Base-by-base conservation (phyloP, 2,329 filamentous ascomycete genomes). In the Epicoccum nigrum region DNA sequence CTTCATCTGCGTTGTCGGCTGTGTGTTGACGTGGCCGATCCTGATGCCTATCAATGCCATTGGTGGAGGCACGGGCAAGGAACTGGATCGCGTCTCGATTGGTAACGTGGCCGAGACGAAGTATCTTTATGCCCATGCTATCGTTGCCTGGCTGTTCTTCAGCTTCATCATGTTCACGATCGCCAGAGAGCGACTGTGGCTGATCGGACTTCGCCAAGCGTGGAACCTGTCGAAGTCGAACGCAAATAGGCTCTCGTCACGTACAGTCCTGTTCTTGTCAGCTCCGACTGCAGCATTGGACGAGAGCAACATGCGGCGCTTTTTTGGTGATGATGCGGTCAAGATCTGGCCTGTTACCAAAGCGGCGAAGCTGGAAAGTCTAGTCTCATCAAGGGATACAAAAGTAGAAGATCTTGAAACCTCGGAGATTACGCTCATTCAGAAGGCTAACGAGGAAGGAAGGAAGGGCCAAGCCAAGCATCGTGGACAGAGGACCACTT, bases 141-240 rank as follows among this genome's bases (percentile, higher is more conserved):
- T 90, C 44, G 79, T 92, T 45, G 86, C 87, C 1, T 96, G 90
- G 85, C 73, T 92, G 41, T 97, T 90, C 75, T 92, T 89, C 72
- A 76, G 84, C 37, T 97, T 97, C 69, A 81, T 97, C 59, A 87
- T 97, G 72, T 94, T 90, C 75, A 87, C 90, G 67, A 85, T 97
- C 56, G 88, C 92, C 48, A 84, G 93, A 51, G 93, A 97, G 74
- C 87, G 85, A 69, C 88, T 97, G 63, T 96, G 87, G 81, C 96
- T 90, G 74, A 88, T 97, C 78, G 96, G 95, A 67, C 76, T 97
- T 43, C 89, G 92, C 57, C 93, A 97, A 75, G 93, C 93, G 0
- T 97, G 95, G 75, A 84, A 95, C 32, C 83, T 95, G 47, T 92
- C 91, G 9, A 91, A 92, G 9, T 80, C 89, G 39, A 95, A 95